These are phyloP conservation scores for Pseudogymnoascus sp. DNA, from an alignment of 2,329 filamentous ascomycete genomes.

Conservation along the genomic window DNA sequence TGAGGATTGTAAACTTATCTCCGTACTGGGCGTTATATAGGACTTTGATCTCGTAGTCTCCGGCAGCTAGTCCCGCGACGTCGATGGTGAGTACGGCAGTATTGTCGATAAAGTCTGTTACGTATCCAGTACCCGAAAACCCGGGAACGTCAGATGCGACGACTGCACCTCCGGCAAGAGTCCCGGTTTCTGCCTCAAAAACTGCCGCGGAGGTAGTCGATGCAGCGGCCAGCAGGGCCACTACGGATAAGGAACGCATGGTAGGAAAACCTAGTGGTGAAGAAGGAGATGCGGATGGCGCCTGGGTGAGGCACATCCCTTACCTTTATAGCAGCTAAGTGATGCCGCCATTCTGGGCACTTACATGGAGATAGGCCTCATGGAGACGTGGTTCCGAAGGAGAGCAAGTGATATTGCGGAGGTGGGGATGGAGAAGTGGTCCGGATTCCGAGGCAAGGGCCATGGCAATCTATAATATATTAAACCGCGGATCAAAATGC, in stretches of 20 bases:
- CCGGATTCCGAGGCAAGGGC: neutral
- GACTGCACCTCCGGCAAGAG: slow-evolving; percentile 8
- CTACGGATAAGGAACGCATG: neutral
- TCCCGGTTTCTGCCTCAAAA: slow-evolving; percentile 15
- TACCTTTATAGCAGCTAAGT: neutral
- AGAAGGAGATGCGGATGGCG: neutral
- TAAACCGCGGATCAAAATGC: neutral
- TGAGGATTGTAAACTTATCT: slow-evolving; percentile 37
- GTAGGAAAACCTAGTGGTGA: neutral
- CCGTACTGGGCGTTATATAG: slow-evolving; percentile 40
- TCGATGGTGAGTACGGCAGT: slow-evolving; percentile 39
- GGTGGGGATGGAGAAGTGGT: neutral
- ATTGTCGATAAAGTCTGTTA: slow-evolving; percentile 37
- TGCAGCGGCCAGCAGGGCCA: neutral
- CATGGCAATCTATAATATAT: slow-evolving; percentile 6
- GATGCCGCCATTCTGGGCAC: neutral
- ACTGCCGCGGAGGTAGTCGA: slow-evolving; percentile 11
- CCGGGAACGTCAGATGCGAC: slow-evolving; percentile 14
- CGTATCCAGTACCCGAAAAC: slow-evolving; percentile 34
- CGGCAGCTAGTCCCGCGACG: slow-evolving; percentile 28
- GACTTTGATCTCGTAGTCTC: slow-evolving; percentile 38
- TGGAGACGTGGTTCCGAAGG: neutral
- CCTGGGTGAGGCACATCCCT: neutral
- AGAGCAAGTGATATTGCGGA: neutral
- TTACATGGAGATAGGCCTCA: neutral